phyloP scores from a whole-genome alignment of 1,284 basidiomycete genomes.

The Trichosporon coremiiforme region DNA sequence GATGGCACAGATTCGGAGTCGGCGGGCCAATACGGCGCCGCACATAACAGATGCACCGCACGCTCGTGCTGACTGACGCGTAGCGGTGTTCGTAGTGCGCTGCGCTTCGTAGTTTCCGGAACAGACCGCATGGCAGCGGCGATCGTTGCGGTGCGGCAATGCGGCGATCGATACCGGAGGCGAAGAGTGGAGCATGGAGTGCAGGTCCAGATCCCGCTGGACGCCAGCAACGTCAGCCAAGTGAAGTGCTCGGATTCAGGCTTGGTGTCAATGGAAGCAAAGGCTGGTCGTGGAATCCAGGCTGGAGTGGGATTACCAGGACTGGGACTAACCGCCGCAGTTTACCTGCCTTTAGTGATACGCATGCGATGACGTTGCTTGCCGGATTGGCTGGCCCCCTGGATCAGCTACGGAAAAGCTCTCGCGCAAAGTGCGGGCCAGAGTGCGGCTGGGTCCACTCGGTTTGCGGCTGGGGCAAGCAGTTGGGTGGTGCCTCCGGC shows the following conservation, averaged over 20 bases:
- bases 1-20: background rate
- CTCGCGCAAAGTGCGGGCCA: no score
- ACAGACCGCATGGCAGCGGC: background rate
- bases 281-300: no score
- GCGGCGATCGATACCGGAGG: background rate
- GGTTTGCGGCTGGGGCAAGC: no score
- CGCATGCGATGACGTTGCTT: background rate
- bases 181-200: background rate
- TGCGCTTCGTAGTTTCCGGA: background rate
- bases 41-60: background rate
- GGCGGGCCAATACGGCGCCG: conserved; percentile 5
- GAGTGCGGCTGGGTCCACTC: no score
- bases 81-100: background rate
- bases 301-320: no score
- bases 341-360: background rate
- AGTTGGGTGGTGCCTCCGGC: conserved; percentile 5
- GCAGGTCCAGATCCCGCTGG: background rate
- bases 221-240: background rate
- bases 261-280: background rate
- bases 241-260: no score
- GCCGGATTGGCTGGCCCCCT: no score
- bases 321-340: background rate
- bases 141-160: background rate
- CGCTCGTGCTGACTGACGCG: background rate
- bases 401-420: background rate